A percentile compares a stretch with the other conserved stretches of the same genome.
Conservation (phyloP, 257 asterid species). For the Linderniella brevidens region DNA sequence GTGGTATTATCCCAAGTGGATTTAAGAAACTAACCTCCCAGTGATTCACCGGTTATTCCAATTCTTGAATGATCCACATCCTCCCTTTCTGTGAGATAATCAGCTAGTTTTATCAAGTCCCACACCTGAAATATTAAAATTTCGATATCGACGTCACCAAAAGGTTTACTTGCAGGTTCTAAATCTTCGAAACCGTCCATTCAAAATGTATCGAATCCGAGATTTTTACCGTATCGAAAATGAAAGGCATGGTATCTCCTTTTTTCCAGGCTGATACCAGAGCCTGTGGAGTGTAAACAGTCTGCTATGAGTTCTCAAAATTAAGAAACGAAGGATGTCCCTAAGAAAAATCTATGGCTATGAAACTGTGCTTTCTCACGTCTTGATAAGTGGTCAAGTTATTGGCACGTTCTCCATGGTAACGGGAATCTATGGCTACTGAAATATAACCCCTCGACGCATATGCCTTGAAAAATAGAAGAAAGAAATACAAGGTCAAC, state of each 20-base stretch:
- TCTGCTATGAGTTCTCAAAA: background rate
- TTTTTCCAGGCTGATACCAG: conserved; percentile 72
- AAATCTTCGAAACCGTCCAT: background rate
- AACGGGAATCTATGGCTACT: conserved; percentile 88
- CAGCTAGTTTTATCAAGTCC: conserved; percentile 79
- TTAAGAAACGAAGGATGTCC: conserved; percentile 1
- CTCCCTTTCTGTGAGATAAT: conserved; percentile 58
- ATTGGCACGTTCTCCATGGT: conserved; percentile 90
- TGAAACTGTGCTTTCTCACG: conserved; percentile 23
- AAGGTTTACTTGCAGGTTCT: background rate
- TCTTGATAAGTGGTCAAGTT: conserved; percentile 64
- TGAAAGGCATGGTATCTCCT: conserved; percentile 87
- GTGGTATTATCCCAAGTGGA: background rate
- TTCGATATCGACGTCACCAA: background rate
- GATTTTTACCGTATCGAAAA: conserved; percentile 58
- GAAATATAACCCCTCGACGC: conserved; percentile 80
- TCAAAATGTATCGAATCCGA: conserved; percentile 1
- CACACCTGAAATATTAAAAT: conserved; percentile 30
- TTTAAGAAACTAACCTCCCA: conserved; percentile 60
- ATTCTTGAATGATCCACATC: conserved; percentile 62
- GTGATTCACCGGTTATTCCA: conserved; percentile 96
- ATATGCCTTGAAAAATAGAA: conserved; percentile 62
- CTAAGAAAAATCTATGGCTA: conserved; percentile 8
- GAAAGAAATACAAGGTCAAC: conserved; percentile 2
- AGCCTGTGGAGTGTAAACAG: conserved; percentile 36